Conservation (phyloP, 2,329 filamentous ascomycete genomes). For the Alternaria atra region DNA sequence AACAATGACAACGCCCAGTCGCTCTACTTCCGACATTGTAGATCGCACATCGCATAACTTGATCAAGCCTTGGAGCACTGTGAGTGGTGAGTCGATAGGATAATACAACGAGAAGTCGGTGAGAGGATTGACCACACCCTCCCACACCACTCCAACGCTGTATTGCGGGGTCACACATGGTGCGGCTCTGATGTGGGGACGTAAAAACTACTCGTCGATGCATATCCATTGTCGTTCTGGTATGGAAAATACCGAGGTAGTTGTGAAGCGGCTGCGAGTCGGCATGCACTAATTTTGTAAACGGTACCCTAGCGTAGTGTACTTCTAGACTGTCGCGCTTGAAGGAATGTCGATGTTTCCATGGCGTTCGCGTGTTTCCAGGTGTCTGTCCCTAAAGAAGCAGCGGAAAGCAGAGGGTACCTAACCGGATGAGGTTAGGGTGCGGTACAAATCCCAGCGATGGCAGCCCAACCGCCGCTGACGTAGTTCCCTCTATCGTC, state of each 20-base stretch:
- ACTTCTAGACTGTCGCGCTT: background rate
- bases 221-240: slow-evolving; percentile 4
- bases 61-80: background rate
- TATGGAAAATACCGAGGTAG: background rate
- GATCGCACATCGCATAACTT: background rate
- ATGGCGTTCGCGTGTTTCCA: background rate
- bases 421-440: background rate
- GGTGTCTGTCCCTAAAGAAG: slow-evolving; percentile 2
- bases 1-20: background rate
- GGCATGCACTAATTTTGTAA: background rate
- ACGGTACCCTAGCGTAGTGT: background rate
- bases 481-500: slow-evolving; percentile 14
- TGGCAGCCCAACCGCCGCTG: slow-evolving; percentile 7
- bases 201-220: slow-evolving; percentile 7
- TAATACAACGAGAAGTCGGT: slow-evolving; percentile 7
- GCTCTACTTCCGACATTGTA: background rate
- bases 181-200: slow-evolving; percentile 8
- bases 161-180: slow-evolving; percentile 11
- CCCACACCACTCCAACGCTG: slow-evolving; percentile 2
- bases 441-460: slow-evolving; percentile 2
- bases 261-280: background rate
- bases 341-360: slow-evolving; percentile 2
- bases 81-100: background rate
- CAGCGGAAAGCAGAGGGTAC: background rate
- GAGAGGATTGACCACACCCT: slow-evolving; percentile 10